Conservation (phyloP, 116 monocot genomes). For the Posidonia oceanica region DNA sequence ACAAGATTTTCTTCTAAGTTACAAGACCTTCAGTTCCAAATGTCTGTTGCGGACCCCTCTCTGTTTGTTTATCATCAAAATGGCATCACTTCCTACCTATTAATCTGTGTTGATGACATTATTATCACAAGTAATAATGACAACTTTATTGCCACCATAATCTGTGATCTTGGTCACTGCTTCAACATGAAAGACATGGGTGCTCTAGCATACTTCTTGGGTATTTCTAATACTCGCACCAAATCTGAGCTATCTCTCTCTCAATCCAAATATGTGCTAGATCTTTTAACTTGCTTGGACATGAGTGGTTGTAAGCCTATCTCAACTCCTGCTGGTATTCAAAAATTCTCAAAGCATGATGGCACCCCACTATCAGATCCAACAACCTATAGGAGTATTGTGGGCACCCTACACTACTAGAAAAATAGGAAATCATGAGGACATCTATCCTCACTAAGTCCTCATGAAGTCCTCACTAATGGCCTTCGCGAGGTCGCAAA, state of each 20-base stretch:
- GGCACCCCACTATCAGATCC: background rate
- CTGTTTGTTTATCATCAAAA: background rate
- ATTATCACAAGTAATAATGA: background rate
- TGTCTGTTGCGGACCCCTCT: background rate
- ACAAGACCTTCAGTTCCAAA: background rate
- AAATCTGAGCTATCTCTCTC: background rate
- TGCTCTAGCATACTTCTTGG: background rate
- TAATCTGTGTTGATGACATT: conserved; percentile 1
- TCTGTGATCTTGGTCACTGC: background rate
- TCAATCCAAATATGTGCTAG: background rate
- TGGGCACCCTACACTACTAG: background rate
- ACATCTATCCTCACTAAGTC: too few species aligned
- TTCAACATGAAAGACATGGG: conserved; percentile 1
- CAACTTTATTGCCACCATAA: background rate
- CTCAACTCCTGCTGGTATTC: background rate
- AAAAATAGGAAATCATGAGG: too few species aligned
- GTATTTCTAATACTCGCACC: background rate
- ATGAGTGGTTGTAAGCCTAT: background rate
- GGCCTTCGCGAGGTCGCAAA: too few species aligned
- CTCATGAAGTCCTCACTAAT: too few species aligned
- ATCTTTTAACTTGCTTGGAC: background rate
- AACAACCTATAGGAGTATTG: background rate
- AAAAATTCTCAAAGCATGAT: background rate
- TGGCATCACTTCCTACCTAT: background rate
- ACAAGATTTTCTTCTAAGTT: background rate